These are phyloP conservation scores for Pseudotsuga menziesii DNA, from an alignment of 75 land plant species.

Conservation along the genomic window DNA sequence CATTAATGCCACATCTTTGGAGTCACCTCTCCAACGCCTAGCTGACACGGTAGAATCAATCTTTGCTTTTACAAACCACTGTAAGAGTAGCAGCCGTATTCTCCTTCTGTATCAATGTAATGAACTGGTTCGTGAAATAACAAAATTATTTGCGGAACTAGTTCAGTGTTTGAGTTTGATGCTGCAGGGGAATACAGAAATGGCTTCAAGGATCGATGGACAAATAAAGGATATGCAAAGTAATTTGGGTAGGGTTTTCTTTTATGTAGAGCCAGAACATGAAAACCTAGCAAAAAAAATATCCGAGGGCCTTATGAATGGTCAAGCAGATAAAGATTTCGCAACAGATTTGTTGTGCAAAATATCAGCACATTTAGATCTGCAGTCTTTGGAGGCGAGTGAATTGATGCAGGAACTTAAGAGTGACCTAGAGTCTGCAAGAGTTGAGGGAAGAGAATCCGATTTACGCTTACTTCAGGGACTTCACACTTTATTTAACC, in stretches of 20 bases:
- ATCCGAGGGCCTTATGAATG: neutral
- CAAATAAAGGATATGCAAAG: conserved; percentile 10
- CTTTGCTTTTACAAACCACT: conserved; percentile 3
- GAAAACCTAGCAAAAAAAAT: conserved; percentile 9
- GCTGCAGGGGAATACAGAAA: neutral
- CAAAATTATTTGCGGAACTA: conserved; percentile 4
- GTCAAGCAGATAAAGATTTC: conserved; percentile 8
- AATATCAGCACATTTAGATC: conserved; percentile 9
- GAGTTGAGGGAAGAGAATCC: conserved; percentile 11
- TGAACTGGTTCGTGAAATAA: conserved; percentile 7
- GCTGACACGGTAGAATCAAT: conserved; percentile 9
- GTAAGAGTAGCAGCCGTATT: conserved; percentile 6
- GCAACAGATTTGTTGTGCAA: conserved; percentile 9
- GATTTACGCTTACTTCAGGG: conserved; percentile 9
- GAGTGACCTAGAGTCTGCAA: conserved; percentile 15
- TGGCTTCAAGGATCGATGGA: neutral
- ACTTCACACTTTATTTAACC: neutral
- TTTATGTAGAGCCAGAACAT: conserved; percentile 19
- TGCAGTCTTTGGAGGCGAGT: conserved; percentile 7
- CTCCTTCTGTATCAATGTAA: conserved; percentile 6
- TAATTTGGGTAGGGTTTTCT: neutral
- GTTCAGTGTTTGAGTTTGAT: conserved; percentile 7
- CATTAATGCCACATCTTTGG: neutral
- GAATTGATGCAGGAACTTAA: conserved; percentile 17
- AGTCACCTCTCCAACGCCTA: conserved; percentile 10